Evolutionary conservation across 2,329 filamentous ascomycete species (phyloP), one percentile per base, ranked within the genome.

Genomic region (Penicillium brevicompactum): DNA sequence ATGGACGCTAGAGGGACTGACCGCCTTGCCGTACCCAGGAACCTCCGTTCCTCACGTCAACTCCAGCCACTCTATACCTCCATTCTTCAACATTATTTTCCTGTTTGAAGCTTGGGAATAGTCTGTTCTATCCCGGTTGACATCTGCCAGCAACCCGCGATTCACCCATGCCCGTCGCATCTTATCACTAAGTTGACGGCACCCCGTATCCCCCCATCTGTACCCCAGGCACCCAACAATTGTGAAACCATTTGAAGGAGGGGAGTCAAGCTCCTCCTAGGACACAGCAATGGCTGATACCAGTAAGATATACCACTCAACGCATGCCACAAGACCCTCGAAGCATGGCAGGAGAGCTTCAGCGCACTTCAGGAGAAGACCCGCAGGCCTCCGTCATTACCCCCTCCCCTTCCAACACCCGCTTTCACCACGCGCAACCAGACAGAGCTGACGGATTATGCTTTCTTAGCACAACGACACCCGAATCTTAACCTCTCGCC

Each of bases 401-500:
- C 53, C 47, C 49, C 42, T 56, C 48, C 51, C 58, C 43, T 56
- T 53, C 53, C 22, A 46, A 44, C 30, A 21, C 27, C 47, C 40
- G 37, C 16, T 24, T 24, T 10, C 16, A 38, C 14, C 31, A 45
- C 46, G 45, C 55, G 49, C 51, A 51, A 59, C 51, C 31, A 49
- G 53, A 41, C 56, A 62, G 62, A 66, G 61, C 65, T 71, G 51
- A 70, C 67, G 57, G 61, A 63, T 48, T 11, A 46, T 24, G 22
- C 43, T 53, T 2, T 37, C 31, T 49, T 22, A 67, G 62, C 64
- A 65, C 63, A 67, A 73, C 73, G 70, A 55, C 75, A 79, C 64
- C 85, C 87, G 61, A 89, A 88, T 75, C 84, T 96, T 66, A 96
- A 96, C 78, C 85, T 97, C 63, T 90, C 87, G 30, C 79, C 90